phyloP scores from a whole-genome alignment of 352 stramenopile species.

The Elongisporangium undulatum region DNA sequence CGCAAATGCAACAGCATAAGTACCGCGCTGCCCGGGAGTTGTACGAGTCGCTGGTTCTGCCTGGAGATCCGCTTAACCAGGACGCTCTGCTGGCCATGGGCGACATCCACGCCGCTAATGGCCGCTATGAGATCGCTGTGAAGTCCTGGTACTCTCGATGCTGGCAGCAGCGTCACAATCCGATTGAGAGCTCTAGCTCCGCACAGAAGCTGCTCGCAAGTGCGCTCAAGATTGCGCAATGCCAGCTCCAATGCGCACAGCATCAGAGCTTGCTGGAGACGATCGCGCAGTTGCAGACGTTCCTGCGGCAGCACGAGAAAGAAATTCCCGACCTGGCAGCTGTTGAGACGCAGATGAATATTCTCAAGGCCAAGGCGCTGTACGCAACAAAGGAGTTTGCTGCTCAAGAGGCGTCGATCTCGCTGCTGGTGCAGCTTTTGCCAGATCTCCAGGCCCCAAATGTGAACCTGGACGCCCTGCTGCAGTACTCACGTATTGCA shows the following conservation, averaged over 20 bases:
- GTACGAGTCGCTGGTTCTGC: constrained; percentile 39
- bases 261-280: constrained; percentile 24
- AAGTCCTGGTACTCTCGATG: constrained; percentile 4
- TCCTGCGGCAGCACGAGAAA: constrained; percentile 29
- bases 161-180: constrained; percentile 3
- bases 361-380: constrained; percentile 41
- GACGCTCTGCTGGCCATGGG: constrained; percentile 51
- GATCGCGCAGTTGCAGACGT: constrained; percentile 35
- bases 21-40: constrained; percentile 42
- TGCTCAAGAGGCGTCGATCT: constrained; percentile 51
- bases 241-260: constrained; percentile 28
- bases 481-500: constrained; percentile 57
- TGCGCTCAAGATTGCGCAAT: constrained; percentile 31
- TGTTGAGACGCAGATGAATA: constrained; percentile 40
- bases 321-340: not conserved
- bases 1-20: constrained; percentile 39
- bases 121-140: constrained; percentile 28
- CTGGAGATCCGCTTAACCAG: constrained; percentile 25
- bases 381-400: constrained; percentile 33
- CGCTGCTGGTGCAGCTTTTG: constrained; percentile 48
- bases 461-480: constrained; percentile 62
- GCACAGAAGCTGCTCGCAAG: not conserved
- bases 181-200: constrained; percentile 1
- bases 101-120: constrained; percentile 43
- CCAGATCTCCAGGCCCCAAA: constrained; percentile 40